Evolutionary conservation across 2,329 filamentous ascomycete species (phyloP).

Genomic region (Neopestalotiopsis sp.): DNA sequence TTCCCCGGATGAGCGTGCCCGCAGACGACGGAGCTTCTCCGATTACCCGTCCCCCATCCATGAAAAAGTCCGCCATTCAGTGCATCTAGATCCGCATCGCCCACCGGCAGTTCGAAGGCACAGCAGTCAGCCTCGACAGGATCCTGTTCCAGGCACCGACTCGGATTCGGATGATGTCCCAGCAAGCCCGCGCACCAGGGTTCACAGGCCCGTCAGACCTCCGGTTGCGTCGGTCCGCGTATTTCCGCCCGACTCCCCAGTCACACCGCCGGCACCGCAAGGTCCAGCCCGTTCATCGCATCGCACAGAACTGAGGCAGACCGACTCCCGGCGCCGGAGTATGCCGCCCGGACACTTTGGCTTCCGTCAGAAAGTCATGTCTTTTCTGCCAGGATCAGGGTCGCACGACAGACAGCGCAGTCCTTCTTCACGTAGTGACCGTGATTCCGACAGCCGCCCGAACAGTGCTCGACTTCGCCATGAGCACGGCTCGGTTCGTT

Average conservation of each 20-base stretch:
- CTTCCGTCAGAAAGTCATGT: slow-evolving; percentile 32
- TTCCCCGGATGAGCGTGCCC: slow-evolving; percentile 45
- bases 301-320: slow-evolving; percentile 29
- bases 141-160: slow-evolving; percentile 26
- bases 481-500: slow-evolving; percentile 27
- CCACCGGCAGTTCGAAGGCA: slow-evolving; percentile 30
- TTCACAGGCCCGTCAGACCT: slow-evolving; percentile 22
- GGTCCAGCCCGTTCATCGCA: slow-evolving; percentile 25
- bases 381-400: slow-evolving; percentile 32
- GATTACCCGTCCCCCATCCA: slow-evolving; percentile 49
- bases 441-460: slow-evolving; percentile 17
- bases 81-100: slow-evolving; percentile 29
- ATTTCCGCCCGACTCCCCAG: slow-evolving; percentile 21
- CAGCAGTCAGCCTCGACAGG: slow-evolving; percentile 32
- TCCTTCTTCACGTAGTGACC: slow-evolving; percentile 32
- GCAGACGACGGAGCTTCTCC: slow-evolving; percentile 55
- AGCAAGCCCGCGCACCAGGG: slow-evolving; percentile 19
- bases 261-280: slow-evolving; percentile 16
- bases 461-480: slow-evolving; percentile 28
- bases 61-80: slow-evolving; percentile 27
- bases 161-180: slow-evolving; percentile 29
- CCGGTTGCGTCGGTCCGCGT: slow-evolving; percentile 28
- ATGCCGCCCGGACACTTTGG: slow-evolving; percentile 28
- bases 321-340: slow-evolving; percentile 32
- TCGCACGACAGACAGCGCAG: slow-evolving; percentile 34